These are phyloP conservation scores for Penicillium bialowiezense DNA, from an alignment of 495 filamentous ascomycete species.

Conservation along the genomic window DNA sequence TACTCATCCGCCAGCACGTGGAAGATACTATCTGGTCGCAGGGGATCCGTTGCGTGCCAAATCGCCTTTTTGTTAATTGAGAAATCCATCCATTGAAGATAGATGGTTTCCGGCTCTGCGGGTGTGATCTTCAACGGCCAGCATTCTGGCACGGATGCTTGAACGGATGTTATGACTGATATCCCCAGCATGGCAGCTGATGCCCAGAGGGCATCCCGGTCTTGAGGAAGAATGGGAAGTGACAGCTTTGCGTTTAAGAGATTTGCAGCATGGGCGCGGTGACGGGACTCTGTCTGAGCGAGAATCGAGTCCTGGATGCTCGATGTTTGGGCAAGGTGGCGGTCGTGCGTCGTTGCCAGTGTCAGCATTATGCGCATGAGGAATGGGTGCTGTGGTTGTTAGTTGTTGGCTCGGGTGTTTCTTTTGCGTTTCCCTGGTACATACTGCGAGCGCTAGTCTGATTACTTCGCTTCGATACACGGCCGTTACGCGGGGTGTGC, in stretches of 20 bases:
- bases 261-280: slow-evolving; percentile 29
- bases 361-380: slow-evolving; percentile 40
- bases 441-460: slow-evolving; percentile 13
- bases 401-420: no score
- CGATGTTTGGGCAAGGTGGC: slow-evolving; percentile 14
- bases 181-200: slow-evolving; percentile 37
- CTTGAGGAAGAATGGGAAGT: slow-evolving; percentile 23
- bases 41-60: slow-evolving; percentile 30
- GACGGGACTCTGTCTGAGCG: slow-evolving; percentile 28
- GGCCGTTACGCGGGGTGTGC: slow-evolving; percentile 9
- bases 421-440: no score
- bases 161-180: slow-evolving; percentile 28
- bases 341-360: slow-evolving; percentile 34
- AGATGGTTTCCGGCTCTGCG: slow-evolving; percentile 17
- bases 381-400: slow-evolving; percentile 31
- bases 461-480: slow-evolving; percentile 14
- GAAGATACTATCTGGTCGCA: slow-evolving; percentile 38
- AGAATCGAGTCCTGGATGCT: slow-evolving; percentile 3
- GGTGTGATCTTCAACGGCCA: slow-evolving; percentile 34
- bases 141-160: slow-evolving; percentile 25
- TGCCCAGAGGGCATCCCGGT: slow-evolving; percentile 42
- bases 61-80: slow-evolving; percentile 32
- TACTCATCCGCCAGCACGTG: slow-evolving; percentile 22
- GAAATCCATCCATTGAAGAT: slow-evolving; percentile 29
- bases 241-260: slow-evolving; percentile 30